Base-by-base conservation (phyloP, 1,284 basidiomycete genomes). In the Ganoderma sp. region DNA sequence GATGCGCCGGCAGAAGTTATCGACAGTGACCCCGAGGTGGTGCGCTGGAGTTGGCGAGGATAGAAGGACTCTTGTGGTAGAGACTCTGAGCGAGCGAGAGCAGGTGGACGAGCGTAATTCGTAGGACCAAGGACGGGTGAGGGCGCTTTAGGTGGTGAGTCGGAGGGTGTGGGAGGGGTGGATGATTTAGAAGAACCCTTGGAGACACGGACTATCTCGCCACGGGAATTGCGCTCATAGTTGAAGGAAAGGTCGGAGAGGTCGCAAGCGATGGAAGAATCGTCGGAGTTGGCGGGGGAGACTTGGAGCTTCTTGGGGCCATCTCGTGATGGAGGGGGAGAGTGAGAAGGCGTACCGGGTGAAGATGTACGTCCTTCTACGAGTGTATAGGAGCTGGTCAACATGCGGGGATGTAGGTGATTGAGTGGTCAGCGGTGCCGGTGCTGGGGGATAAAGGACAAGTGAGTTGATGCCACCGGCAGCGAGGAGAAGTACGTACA, bases 1-100 rank as follows among this genome's bases (percentile, higher is more conserved):
- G 74, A 70, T 1, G 75, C 75, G 0, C 82, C 80, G 0, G 82
- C 81, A 5, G 76, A 72, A 14, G 75, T 69, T 57, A 76, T 68
- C 17, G 76, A 73, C 43, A 73, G 39, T 12, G 90, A 85, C 32
- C 85, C 87, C 6, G 90, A 92, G 2, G 84, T 81, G 48, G 86
- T 83, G 67, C 90, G 88, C 72, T 87, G 85, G 73, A 92, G 88
- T 4, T 86, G 86, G 71, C 80, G 85, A 1, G 78, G 65, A 74
- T 78, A 67, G 64, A 81, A 65, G 62, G 77, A 71, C 66, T 78
- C 69, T 72, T 76, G 66, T 66, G 77, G 79, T 9, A 78, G 83
- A 73, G 87, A 90, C 75, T 92, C 90, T 57, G 90, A 90, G 37
- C 88, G 86, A 7, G 90, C 86, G 22, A 92, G 82, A 1, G 89